These are phyloP conservation scores for Lodderomyces jiufengensis DNA, from an alignment of 1,139 yeast species.

Conservation along the genomic window DNA sequence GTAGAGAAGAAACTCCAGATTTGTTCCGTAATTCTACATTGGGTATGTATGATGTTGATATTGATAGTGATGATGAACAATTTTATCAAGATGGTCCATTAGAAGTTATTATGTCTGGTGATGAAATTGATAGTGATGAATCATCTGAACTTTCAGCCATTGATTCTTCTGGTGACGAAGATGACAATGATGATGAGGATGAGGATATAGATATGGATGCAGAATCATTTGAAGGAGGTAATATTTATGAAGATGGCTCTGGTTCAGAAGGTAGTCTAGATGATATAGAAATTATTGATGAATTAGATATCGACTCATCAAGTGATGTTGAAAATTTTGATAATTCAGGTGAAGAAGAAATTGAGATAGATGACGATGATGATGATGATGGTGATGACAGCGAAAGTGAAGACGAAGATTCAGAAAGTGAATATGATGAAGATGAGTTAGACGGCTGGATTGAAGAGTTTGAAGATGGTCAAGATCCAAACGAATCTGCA, in stretches of 20 bases:
- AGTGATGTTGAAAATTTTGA: slow-evolving; percentile 28
- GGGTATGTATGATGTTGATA: slow-evolving; percentile 90
- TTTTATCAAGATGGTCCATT: slow-evolving; percentile 26
- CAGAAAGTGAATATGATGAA: slow-evolving; percentile 35
- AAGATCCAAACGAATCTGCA: slow-evolving; percentile 1
- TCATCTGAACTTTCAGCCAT: slow-evolving; percentile 24
- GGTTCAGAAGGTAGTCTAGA: slow-evolving; percentile 23
- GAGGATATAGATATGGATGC: slow-evolving; percentile 17
- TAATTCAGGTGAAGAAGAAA: slow-evolving; percentile 16
- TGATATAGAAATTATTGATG: slow-evolving; percentile 44
- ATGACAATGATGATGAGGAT: slow-evolving; percentile 16
- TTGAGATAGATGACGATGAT: slow-evolving; percentile 13
- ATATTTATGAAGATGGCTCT: slow-evolving; percentile 17
- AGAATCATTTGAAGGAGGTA: slow-evolving; percentile 15
- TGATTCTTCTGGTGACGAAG: slow-evolving; percentile 21
- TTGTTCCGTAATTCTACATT: slow-evolving; percentile 82
- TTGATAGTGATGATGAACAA: slow-evolving; percentile 55
- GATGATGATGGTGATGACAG: slow-evolving; percentile 25
- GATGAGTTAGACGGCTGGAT: slow-evolving; percentile 46
- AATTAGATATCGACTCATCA: slow-evolving; percentile 29
- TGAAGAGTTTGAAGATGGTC: slow-evolving; percentile 30
- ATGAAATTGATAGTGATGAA: slow-evolving; percentile 26
- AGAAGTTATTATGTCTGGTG: slow-evolving; percentile 37
- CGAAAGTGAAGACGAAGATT: slow-evolving; percentile 24
- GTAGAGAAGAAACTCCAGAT: slow-evolving; percentile 77